Evolutionary conservation across 2,329 filamentous ascomycete genomes (phyloP).

Genomic region (Ophiostoma triangulosporum): DNA sequence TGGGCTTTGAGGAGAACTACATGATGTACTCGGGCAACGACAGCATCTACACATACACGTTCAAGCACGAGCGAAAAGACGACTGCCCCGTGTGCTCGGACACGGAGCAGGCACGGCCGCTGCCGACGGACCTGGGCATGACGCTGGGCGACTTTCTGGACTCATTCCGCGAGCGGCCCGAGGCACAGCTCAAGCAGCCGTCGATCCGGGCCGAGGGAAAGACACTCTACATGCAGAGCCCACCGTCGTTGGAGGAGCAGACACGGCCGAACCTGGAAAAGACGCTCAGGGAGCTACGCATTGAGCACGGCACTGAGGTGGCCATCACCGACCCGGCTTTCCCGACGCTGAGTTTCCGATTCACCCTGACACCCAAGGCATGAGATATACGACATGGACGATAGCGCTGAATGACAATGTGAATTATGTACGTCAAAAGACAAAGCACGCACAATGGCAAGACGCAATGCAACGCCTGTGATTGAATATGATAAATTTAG

Average conservation of each 20-base stretch:
- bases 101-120: conserved; percentile 63
- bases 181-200: conserved; percentile 88
- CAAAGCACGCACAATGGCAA: background rate
- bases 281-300: conserved; percentile 57
- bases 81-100: conserved; percentile 76
- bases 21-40: conserved; percentile 99
- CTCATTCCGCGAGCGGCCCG: conserved; percentile 66
- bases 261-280: conserved; percentile 71
- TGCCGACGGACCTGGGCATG: conserved; percentile 54
- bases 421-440: too few relatives aligned
- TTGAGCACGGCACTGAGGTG: conserved; percentile 73
- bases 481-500: too few relatives aligned
- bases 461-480: too few relatives aligned
- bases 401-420: background rate
- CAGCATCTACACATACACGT: conserved; percentile 92
- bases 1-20: conserved; percentile 75
- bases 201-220: conserved; percentile 67
- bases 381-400: conserved; percentile 1
- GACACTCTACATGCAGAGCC: conserved; percentile 81
- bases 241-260: conserved; percentile 68
- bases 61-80: conserved; percentile 83
- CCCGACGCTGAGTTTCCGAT: conserved; percentile 53
- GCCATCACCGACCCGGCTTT: conserved; percentile 90
- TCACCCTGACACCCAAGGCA: conserved; percentile 29
- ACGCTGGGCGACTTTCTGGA: conserved; percentile 80